Base-by-base conservation (phyloP, 2,329 filamentous ascomycete species). In the Cercospora zeae-maydis region DNA sequence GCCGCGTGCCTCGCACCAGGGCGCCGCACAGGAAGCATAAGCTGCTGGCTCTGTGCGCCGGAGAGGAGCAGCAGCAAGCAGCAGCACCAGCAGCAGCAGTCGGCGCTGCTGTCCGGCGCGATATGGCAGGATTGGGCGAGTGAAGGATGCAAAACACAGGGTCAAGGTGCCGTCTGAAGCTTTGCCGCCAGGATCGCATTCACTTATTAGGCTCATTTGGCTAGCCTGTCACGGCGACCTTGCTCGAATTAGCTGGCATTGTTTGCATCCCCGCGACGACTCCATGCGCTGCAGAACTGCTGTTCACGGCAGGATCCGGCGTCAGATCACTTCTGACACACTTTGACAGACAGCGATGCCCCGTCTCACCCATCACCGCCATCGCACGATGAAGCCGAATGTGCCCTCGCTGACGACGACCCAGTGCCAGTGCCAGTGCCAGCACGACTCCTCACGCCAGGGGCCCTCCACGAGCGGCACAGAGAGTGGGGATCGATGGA, bases 11-110 rank as follows among this genome's bases (percentile, higher is more conserved):
- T 52, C 62, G 56, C 54, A 65, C 60, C 47, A 59, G 63, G 52
- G 56, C 64, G 65, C 65, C 55, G 63, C 63, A 54, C 57, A 33
- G 63, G 63, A 62, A 57, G 62, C 61, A 63, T 66, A 65, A 65
- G 58, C 61, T 66, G 49, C 37, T 58, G 60, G n/a, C 52, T 51
- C 61, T 63, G 56, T 64, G 62, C 59, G 57, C 42, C 24, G 53
- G n/a, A n/a, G n/a, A n/a, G n/a, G n/a, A n/a, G n/a, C n/a, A n/a
- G n/a, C n/a, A n/a, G n/a, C n/a, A n/a, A n/a, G n/a, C n/a, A n/a
- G n/a, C n/a, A n/a, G n/a, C n/a, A n/a, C n/a, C n/a, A n/a, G n/a
- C n/a, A n/a, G n/a, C n/a, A n/a, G n/a, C n/a, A n/a, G n/a, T n/a
- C n/a, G n/a, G n/a, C n/a, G n/a, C n/a, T 19, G 37, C 27, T 59